These are phyloP conservation scores for Colletotrichum orchidophilum DNA, from an alignment of 2,329 filamentous ascomycete species.

Conservation along the genomic window DNA sequence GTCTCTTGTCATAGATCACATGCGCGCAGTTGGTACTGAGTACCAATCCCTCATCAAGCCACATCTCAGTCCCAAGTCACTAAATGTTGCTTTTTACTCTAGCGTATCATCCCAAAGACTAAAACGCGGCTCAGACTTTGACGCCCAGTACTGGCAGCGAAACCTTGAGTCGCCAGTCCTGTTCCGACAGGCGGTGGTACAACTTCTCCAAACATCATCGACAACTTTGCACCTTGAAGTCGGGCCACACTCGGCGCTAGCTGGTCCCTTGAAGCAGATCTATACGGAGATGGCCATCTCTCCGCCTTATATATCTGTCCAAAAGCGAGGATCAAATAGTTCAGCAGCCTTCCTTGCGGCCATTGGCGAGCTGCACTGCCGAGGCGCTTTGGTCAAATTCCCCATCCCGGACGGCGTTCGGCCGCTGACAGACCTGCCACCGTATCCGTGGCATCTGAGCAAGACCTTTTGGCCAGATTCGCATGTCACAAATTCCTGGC, in stretches of 20 bases:
- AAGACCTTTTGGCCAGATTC: constrained; percentile 37
- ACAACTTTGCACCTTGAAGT: constrained; percentile 38
- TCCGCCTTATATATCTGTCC: constrained; percentile 52
- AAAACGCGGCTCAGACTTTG: constrained; percentile 1
- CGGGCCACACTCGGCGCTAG: constrained; percentile 30
- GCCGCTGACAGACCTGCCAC: constrained; percentile 35
- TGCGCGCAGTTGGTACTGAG: constrained; percentile 15
- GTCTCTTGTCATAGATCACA: constrained; percentile 3
- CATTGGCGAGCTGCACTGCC: constrained; percentile 43
- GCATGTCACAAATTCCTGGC: constrained; percentile 37
- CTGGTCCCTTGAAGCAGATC: constrained; percentile 38
- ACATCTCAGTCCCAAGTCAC: not conserved
- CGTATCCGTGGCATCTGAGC: constrained; percentile 40
- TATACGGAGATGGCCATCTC: constrained; percentile 60
- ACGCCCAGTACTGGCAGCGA: constrained; percentile 29
- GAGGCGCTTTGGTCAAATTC: constrained; percentile 42
- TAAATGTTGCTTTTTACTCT: constrained; percentile 18
- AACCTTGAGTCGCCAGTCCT: constrained; percentile 33
- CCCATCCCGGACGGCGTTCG: not conserved
- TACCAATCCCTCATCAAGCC: constrained; percentile 18
- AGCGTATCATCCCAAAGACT: constrained; percentile 2
- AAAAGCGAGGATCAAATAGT: constrained; percentile 62
- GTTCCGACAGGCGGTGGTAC: constrained; percentile 26
- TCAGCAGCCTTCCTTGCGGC: constrained; percentile 54
- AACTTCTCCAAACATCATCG: constrained; percentile 19